phyloP scores from a whole-genome alignment of 495 filamentous ascomycete genomes.

The Cairneyella variabilis region DNA sequence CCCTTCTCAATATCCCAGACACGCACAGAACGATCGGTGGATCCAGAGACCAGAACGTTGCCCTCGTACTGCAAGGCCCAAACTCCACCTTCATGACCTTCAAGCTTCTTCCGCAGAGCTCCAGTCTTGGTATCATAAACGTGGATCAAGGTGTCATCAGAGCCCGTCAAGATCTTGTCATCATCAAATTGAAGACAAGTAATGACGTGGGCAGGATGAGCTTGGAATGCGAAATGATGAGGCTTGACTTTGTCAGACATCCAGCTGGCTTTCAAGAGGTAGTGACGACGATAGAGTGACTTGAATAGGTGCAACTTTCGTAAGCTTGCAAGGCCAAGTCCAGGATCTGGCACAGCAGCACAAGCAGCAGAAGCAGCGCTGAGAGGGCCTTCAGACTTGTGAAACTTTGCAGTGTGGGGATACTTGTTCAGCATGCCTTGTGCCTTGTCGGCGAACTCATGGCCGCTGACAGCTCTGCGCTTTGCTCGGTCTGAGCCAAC shows the following conservation, averaged over 20 bases:
- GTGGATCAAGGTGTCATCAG: slow-evolving; percentile 96
- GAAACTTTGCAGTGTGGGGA: slow-evolving; percentile 14
- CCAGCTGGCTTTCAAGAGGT: slow-evolving; percentile 87
- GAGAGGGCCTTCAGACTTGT: slow-evolving; percentile 71
- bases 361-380: slow-evolving; percentile 81
- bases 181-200: slow-evolving; percentile 97
- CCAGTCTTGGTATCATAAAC: slow-evolving; percentile 98
- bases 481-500: slow-evolving; percentile 17
- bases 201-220: slow-evolving; percentile 93
- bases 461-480: slow-evolving; percentile 13
- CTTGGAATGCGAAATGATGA: slow-evolving; percentile 92
- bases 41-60: slow-evolving; percentile 92
- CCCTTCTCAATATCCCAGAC: slow-evolving; percentile 97
- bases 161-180: slow-evolving; percentile 96
- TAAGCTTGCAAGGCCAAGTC: slow-evolving; percentile 72
- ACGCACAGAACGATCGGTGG: slow-evolving; percentile 90
- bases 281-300: slow-evolving; percentile 87
- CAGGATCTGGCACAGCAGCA: slow-evolving; percentile 74
- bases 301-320: slow-evolving; percentile 90
- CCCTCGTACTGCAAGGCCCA: slow-evolving; percentile 98
- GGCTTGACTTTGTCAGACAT: slow-evolving; percentile 81
- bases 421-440: slow-evolving; percentile 16
- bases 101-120: slow-evolving; percentile 71
- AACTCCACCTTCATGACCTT: slow-evolving; percentile 94
- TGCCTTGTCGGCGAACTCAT: slow-evolving; percentile 20